Percentiles rank a stretch among this genome's conserved stretches.
phyloP scores from a whole-genome alignment of 1,284 basidiomycete genomes.

The Malassezia dermatis region DNA sequence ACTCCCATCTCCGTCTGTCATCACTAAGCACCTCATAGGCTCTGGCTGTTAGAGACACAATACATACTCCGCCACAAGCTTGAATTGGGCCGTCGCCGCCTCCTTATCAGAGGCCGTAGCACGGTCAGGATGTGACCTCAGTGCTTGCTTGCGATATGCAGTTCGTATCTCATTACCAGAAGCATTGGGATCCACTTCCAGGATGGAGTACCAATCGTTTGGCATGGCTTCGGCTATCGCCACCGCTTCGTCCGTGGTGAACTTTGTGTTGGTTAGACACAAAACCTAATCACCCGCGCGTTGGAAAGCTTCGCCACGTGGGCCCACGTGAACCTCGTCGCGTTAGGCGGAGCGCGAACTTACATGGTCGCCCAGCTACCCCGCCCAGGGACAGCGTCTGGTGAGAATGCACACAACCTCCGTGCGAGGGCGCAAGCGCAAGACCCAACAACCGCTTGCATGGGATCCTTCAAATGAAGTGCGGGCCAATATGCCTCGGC shows the following conservation, averaged over 20 bases:
- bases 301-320: slow-evolving; percentile 1
- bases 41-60: not conserved
- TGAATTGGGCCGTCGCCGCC: slow-evolving; percentile 33
- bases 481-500: slow-evolving; percentile 12
- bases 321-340: slow-evolving; percentile 6
- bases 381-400: not conserved
- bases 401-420: slow-evolving; percentile 11
- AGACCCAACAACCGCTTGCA: slow-evolving; percentile 1
- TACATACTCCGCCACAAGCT: slow-evolving; percentile 27
- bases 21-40: slow-evolving; percentile 41
- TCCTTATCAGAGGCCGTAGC: slow-evolving; percentile 29
- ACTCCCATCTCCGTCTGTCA: slow-evolving; percentile 26
- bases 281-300: not conserved
- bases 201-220: slow-evolving; percentile 30
- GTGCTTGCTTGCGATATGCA: slow-evolving; percentile 38
- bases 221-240: not conserved
- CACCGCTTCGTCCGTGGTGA: not conserved
- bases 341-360: not conserved
- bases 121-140: slow-evolving; percentile 37
- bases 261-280: not conserved
- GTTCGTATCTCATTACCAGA: slow-evolving; percentile 25
- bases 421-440: slow-evolving; percentile 15
- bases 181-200: slow-evolving; percentile 28
- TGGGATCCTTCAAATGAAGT: slow-evolving; percentile 10
- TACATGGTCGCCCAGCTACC: not conserved